Conservation (phyloP, 805 yeast species). For the Candida ortonii region DNA sequence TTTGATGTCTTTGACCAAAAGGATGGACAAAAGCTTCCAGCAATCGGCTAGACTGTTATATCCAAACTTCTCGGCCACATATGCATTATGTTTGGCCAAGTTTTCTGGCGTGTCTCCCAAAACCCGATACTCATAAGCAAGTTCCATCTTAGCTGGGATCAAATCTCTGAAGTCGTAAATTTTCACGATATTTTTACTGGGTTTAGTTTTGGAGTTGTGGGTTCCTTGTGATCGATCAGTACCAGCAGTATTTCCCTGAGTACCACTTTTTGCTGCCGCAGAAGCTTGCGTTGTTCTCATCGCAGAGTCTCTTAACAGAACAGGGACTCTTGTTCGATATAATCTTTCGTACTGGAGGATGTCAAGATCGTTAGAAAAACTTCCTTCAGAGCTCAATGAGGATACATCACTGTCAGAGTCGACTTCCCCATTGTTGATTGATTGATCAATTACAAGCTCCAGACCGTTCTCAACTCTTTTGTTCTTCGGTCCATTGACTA, state of each 20-base stretch:
- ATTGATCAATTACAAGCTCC: constrained; percentile 17
- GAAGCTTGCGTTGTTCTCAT: constrained; percentile 22
- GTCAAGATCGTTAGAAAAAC: constrained; percentile 68
- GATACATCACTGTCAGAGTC: constrained; percentile 29
- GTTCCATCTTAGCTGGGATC: constrained; percentile 70
- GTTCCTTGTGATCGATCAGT: constrained; percentile 36
- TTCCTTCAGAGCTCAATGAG: constrained; percentile 47
- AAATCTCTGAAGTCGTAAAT: constrained; percentile 64
- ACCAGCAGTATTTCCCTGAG: constrained; percentile 34
- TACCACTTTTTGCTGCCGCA: constrained; percentile 27
- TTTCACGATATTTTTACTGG: constrained; percentile 52
- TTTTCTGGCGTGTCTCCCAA: constrained; percentile 62
- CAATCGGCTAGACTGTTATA: constrained; percentile 63
- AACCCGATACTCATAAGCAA: constrained; percentile 65
- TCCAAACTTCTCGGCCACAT: constrained; percentile 64
- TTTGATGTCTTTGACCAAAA: constrained; percentile 42
- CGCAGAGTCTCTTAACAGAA: constrained; percentile 41
- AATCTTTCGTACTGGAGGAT: constrained; percentile 56
- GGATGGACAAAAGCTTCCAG: constrained; percentile 62
- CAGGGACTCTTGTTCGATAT: constrained; percentile 51
- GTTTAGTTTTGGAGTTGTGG: constrained; percentile 21
- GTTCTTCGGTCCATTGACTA: constrained; percentile 30
- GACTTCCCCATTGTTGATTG: constrained; percentile 23
- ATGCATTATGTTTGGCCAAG: constrained; percentile 66
- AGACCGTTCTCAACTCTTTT: constrained; percentile 25